Conservation (phyloP, 2,329 filamentous ascomycete genomes). For the Furcasterigmium sp. region DNA sequence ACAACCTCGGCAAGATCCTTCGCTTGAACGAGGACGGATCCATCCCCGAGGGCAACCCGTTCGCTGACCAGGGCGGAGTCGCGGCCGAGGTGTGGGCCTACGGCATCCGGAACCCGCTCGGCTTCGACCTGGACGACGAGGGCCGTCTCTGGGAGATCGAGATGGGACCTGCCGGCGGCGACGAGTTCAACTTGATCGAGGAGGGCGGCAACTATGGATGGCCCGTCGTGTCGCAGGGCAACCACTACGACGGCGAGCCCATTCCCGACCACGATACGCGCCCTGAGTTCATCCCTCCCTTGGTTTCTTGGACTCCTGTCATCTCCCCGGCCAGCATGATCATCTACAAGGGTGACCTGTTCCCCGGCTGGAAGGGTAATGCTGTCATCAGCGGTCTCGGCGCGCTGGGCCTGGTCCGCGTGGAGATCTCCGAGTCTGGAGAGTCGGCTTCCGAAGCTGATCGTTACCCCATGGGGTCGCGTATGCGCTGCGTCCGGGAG, state of each 20-base stretch:
- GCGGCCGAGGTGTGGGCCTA: slow-evolving; percentile 24
- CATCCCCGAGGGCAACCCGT: slow-evolving; percentile 23
- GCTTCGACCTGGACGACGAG: slow-evolving; percentile 26
- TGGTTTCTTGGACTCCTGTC: slow-evolving; percentile 25
- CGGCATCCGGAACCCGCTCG: slow-evolving; percentile 25
- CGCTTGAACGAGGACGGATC: slow-evolving; percentile 26
- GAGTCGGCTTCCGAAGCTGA: slow-evolving; percentile 24
- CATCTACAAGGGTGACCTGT: slow-evolving; percentile 27
- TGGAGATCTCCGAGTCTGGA: slow-evolving; percentile 21
- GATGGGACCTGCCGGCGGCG: slow-evolving; percentile 27
- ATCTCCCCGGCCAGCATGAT: slow-evolving; percentile 26
- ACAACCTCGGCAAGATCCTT: slow-evolving; percentile 28
- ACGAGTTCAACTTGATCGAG: slow-evolving; percentile 28
- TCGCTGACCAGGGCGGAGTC: slow-evolving; percentile 20
- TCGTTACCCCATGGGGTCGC: slow-evolving; percentile 23
- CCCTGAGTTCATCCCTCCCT: slow-evolving; percentile 23
- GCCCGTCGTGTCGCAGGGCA: slow-evolving; percentile 24
- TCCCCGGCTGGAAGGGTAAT: slow-evolving; percentile 24
- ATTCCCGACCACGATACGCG: slow-evolving; percentile 24
- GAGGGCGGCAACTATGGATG: slow-evolving; percentile 26
- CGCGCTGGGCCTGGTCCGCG: slow-evolving; percentile 21
- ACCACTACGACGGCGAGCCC: slow-evolving; percentile 22
- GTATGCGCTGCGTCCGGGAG: slow-evolving; percentile 25
- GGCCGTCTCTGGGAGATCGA: slow-evolving; percentile 28
- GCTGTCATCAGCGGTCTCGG: slow-evolving; percentile 23